Evolutionary conservation across 78 protist genomes (phyloP), one percentile per base, ranked within the genome.

Genomic region (Isochrysis galbana): DNA sequence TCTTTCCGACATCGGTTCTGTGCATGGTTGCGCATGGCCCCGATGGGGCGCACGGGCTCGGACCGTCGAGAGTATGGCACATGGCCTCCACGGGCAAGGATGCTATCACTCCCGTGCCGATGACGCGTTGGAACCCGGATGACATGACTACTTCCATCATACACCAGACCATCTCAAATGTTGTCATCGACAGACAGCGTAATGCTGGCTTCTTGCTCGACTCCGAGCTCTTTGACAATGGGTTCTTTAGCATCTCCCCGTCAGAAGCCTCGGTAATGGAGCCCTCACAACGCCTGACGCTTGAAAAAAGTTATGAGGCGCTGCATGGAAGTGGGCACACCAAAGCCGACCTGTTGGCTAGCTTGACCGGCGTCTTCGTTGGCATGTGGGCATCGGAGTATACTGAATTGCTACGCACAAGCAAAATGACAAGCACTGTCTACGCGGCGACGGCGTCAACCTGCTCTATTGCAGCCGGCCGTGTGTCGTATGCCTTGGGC

Each of bases 401-500:
- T 41, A 7, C 69, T 21, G 4, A 23, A 2, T 5, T 5, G 3
- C 61, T 51, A 17, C 10, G 0, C 21, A 32, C 61, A 7, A 14
- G 42, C 90, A 5, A 7, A 14, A 7, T 51, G 29, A 19, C 61
- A 19, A 51, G 61, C 29, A 21, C 47, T 55, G 91, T 45, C 39
- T 88, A 55, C 77, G 7, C 61, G 1, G 91, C 45, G 21, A 88
- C 91, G 0, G 91, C 46, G 46, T 2, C 14, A 10, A 26, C 87
- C 42, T 70, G 41, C 23, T 47, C 94, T 25, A 69, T 67, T 26
- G 74, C 74, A 23, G 74, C 74, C 5, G 74, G 74, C 92, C 89
- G 98, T 11, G 44, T 97, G 0, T 93, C 98, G 29, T 97, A 90
- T 54, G 39, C 78, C 21, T 82, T 94, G 54, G 96, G 96, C 78